Conservation (phyloP, 805 yeast genomes). For the Lipomyces sp. region DNA sequence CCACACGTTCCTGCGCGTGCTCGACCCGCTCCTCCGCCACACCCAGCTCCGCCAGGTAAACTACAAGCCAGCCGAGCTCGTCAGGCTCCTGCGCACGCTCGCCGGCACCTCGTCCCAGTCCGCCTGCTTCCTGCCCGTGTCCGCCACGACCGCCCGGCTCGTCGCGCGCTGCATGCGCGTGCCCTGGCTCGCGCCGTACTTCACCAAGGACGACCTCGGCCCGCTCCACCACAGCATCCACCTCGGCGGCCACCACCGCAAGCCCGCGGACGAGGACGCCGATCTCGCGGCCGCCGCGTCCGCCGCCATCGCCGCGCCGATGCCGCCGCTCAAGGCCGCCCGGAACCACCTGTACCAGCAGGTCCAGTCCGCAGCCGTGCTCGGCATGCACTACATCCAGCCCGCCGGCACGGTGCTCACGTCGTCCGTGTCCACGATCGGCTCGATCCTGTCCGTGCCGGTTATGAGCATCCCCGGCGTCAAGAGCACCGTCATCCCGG, state of each 20-base stretch:
- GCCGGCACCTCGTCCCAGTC: conserved; percentile 20
- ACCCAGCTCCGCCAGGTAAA: conserved; percentile 56
- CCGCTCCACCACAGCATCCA: not conserved
- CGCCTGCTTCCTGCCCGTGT: conserved; percentile 18
- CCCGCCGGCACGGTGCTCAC: too few relatives aligned
- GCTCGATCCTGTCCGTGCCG: too few relatives aligned
- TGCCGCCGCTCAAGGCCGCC: too few relatives aligned
- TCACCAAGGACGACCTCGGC: not conserved
- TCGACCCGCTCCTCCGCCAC: conserved; percentile 65
- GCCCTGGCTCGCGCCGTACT: conserved; percentile 17
- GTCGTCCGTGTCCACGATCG: too few relatives aligned
- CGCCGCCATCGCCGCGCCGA: too few relatives aligned
- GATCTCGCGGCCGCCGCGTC: too few relatives aligned
- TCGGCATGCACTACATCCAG: too few relatives aligned
- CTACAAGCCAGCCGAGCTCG: conserved; percentile 58
- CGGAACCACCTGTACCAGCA: too few relatives aligned
- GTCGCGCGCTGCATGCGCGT: conserved; percentile 25
- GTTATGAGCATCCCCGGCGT: too few relatives aligned
- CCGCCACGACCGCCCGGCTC: conserved; percentile 25
- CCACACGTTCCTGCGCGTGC: conserved; percentile 68
- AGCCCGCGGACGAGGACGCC: too few relatives aligned
- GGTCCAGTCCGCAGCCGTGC: too few relatives aligned
- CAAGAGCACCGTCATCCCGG: too few relatives aligned
- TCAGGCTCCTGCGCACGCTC: conserved; percentile 51
- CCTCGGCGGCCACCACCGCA: not conserved